Conservation (phyloP, 495 filamentous ascomycete genomes). For the Podospora anserina region DNA sequence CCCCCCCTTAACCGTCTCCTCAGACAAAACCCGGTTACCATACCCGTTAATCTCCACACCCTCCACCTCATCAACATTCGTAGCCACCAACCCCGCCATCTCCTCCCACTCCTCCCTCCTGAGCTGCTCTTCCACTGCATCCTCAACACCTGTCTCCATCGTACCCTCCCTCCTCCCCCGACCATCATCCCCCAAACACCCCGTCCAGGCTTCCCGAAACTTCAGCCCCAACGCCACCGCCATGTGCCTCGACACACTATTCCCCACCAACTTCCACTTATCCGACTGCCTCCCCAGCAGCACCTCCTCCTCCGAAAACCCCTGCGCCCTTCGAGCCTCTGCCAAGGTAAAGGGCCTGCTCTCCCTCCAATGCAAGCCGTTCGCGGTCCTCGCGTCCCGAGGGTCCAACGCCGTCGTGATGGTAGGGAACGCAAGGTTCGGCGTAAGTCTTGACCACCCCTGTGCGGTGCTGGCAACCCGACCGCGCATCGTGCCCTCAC, state of each 20-base stretch:
- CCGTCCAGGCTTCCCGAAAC: constrained; percentile 57
- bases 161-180: background rate
- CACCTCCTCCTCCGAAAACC: constrained; percentile 64
- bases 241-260: constrained; percentile 65
- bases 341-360: constrained; percentile 54
- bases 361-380: constrained; percentile 59
- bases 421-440: constrained; percentile 52
- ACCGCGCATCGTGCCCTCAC: background rate
- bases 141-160: background rate
- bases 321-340: constrained; percentile 64
- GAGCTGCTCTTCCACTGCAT: background rate
- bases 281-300: constrained; percentile 52
- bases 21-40: background rate
- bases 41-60: background rate
- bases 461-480: constrained; percentile 24
- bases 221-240: constrained; percentile 59
- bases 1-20: background rate
- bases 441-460: constrained; percentile 52
- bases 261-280: constrained; percentile 64
- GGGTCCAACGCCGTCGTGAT: constrained; percentile 49
- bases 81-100: background rate
- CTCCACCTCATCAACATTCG: background rate
- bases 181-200: constrained; percentile 30
- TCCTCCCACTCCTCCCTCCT: constrained; percentile 1
- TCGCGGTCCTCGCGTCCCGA: constrained; percentile 47